phyloP scores from a whole-genome alignment of 768 basidiomycete species.

The Kwoniella dendrophila region DNA sequence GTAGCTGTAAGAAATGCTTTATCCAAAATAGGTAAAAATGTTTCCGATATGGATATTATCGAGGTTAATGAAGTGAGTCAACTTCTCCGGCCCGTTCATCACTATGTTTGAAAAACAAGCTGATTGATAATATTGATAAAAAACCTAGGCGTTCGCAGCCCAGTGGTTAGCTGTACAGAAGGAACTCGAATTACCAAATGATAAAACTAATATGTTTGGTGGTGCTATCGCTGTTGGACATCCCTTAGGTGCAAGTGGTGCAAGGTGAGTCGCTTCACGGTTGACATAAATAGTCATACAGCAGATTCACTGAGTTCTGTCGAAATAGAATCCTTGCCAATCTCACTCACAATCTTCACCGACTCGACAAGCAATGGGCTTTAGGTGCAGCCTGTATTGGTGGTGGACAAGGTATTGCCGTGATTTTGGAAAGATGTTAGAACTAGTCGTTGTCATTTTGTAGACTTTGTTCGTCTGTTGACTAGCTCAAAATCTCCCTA shows the following conservation, averaged over 20 bases:
- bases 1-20: conserved; percentile 39
- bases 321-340: conserved; percentile 53
- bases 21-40: conserved; percentile 41
- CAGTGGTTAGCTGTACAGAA: conserved; percentile 58
- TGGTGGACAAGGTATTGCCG: conserved; percentile 56
- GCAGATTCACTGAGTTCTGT: neutral
- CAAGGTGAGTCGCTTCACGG: conserved; percentile 26
- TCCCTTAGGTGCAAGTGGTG: conserved; percentile 41
- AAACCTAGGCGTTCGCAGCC: conserved; percentile 56
- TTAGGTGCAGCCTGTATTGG: conserved; percentile 59
- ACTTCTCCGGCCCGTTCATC: neutral
- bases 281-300: too few relatives aligned
- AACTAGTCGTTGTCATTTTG: neutral
- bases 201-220: conserved; percentile 52
- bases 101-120: neutral
- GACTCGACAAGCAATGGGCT: conserved; percentile 56
- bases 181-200: conserved; percentile 55
- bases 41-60: conserved; percentile 57
- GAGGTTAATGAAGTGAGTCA: conserved; percentile 53
- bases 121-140: conserved; percentile 23
- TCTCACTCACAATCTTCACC: conserved; percentile 56
- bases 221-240: conserved; percentile 57
- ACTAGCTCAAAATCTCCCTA: too few relatives aligned
- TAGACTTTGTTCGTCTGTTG: neutral
- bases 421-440: conserved; percentile 51